These are phyloP conservation scores for Stevia rebaudiana DNA, from an alignment of 140 eudicot genomes.

Conservation along the genomic window DNA sequence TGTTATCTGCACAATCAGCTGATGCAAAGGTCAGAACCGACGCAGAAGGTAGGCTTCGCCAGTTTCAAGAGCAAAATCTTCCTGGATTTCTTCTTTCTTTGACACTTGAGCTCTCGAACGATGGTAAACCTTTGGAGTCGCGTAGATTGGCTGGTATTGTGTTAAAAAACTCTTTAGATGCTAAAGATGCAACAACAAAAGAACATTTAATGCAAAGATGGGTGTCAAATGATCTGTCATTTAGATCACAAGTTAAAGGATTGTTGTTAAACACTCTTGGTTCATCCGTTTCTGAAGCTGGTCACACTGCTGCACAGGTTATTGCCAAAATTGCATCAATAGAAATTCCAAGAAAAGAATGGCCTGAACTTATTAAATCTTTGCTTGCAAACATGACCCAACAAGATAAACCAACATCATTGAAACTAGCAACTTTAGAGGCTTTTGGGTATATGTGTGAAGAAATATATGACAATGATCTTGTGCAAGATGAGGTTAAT, in stretches of 20 bases:
- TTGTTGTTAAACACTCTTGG: slow-evolving; percentile 64
- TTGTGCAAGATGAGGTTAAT: slow-evolving; percentile 81
- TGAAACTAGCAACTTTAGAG: slow-evolving; percentile 82
- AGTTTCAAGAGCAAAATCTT: slow-evolving; percentile 76
- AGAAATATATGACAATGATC: slow-evolving; percentile 70
- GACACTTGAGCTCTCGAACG: slow-evolving; percentile 70
- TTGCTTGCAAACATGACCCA: slow-evolving; percentile 72
- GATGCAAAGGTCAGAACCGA: slow-evolving; percentile 65
- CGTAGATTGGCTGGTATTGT: slow-evolving; percentile 90
- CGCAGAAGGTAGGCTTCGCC: slow-evolving; percentile 60
- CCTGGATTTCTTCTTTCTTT: slow-evolving; percentile 70
- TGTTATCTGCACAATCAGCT: slow-evolving; percentile 72
- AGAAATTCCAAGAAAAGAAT: slow-evolving; percentile 76
- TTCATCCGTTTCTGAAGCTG: slow-evolving; percentile 64
- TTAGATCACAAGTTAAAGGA: slow-evolving; percentile 61
- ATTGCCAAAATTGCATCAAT: slow-evolving; percentile 82
- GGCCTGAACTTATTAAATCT: slow-evolving; percentile 75
- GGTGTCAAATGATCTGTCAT: slow-evolving; percentile 52
- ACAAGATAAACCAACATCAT: slow-evolving; percentile 55
- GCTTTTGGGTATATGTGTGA: slow-evolving; percentile 83
- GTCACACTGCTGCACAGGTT: slow-evolving; percentile 87
- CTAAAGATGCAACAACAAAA: slow-evolving; percentile 67
- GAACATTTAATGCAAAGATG: slow-evolving; percentile 62
- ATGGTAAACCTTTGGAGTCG: slow-evolving; percentile 71
- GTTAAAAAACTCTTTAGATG: slow-evolving; percentile 80